Evolutionary conservation across 1,284 basidiomycete species (phyloP), one percentile per base, ranked within the genome.

Genomic region (Irpex sp.): DNA sequence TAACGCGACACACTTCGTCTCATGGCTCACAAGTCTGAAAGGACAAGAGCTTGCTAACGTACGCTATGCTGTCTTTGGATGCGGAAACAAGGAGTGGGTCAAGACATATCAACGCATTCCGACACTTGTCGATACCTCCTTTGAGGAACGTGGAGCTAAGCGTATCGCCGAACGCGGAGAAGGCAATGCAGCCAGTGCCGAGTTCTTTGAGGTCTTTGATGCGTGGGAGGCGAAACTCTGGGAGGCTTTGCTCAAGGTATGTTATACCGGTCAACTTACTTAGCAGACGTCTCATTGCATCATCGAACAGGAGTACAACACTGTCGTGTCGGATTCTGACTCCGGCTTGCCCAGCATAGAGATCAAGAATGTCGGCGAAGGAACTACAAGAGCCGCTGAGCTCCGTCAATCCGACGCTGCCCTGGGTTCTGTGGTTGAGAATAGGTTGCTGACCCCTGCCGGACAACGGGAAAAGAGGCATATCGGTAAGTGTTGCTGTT

Each of bases 1-100:
- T 70, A 82, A 83, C 65, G 81, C 82, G 0, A 75, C 74, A 5
- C 76, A 76, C 57, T 82, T 82, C 64, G 74, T 83, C 21, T 74
- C 77, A 47, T 79, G 77, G 74, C 68, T 84, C n/a, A 69, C 70
- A 31, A 71, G 66, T 57, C 68, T 77, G 1, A 61, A 76, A 26
- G 71, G 67, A 7, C 51, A 69, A 37, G 71, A 71, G 58, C 70
- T 81, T 49, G 64, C 71, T 1, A 75, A 73, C 19, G 76, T 82
- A 26, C 71, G 73, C 55, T 85, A 76, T 66, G 78, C 77, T 4
- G 79, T 85, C 19, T 84, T 85, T 67, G 83, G 83, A 1, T 82
- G 81, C 61, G 83, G 83, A 3, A 82, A 84, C 70, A 77, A 75
- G 59, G 83, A 84, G 67, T 85, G 83, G 83, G 78, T 75, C n/a